Evolutionary conservation across 2,329 filamentous ascomycete species (phyloP).

Genomic region (Fusarium caatingaense): DNA sequence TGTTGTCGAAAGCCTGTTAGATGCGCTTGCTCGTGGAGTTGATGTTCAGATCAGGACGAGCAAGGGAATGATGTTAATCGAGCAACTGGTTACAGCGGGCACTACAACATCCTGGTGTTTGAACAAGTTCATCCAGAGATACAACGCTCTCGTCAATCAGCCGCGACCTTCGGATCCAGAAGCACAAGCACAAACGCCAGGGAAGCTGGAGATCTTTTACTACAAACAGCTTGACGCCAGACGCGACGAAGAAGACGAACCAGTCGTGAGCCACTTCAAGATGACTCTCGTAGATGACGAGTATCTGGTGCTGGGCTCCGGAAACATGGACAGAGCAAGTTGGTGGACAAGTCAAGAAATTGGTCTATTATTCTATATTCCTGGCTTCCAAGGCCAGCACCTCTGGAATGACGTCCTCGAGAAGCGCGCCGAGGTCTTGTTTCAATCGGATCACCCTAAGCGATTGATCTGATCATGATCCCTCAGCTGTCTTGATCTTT

Average conservation of each 20-base stretch:
- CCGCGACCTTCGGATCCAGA: constrained; percentile 53
- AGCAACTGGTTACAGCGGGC: constrained; percentile 83
- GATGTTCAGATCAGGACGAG: constrained; percentile 76
- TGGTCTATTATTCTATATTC: constrained; percentile 70
- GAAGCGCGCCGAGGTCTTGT: constrained; percentile 52
- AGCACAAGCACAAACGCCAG: constrained; percentile 55
- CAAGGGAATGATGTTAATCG: constrained; percentile 77
- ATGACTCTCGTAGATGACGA: constrained; percentile 77
- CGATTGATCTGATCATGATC: constrained; percentile 13
- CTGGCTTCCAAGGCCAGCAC: constrained; percentile 51
- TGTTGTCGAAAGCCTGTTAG: constrained; percentile 70
- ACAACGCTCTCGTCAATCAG: constrained; percentile 52
- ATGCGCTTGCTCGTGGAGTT: constrained; percentile 73
- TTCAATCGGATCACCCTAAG: constrained; percentile 41
- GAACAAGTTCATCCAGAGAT: constrained; percentile 66
- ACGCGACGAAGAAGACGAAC: constrained; percentile 60
- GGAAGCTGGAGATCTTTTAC: constrained; percentile 68
- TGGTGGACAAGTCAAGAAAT: constrained; percentile 91
- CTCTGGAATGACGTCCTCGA: constrained; percentile 55
- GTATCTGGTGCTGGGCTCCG: constrained; percentile 78
- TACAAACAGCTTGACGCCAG: constrained; percentile 59
- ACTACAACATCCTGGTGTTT: constrained; percentile 78
- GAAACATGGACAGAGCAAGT: constrained; percentile 86
- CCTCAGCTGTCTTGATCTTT: constrained; percentile 57
- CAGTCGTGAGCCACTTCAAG: constrained; percentile 82